phyloP scores from a whole-genome alignment of 345 rosid species.

The Gossypium sturtianum region DNA sequence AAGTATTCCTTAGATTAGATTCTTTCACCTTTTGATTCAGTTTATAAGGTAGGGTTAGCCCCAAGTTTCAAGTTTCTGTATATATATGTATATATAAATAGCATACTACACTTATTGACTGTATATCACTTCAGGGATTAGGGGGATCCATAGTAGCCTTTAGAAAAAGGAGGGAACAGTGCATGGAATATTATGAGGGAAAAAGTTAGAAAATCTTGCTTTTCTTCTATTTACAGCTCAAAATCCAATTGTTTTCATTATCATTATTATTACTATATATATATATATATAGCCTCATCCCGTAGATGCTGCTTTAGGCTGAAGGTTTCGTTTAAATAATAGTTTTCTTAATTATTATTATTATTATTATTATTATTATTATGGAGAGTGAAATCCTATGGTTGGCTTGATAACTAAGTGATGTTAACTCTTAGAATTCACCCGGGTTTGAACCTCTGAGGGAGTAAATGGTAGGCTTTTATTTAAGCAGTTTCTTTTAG shows the following conservation, averaged over 20 bases:
- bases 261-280: not conserved
- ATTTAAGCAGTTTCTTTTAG: too few species aligned
- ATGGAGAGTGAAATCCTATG: too few species aligned
- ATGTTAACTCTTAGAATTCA: too few species aligned
- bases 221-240: slow-evolving; percentile 24
- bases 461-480: too few species aligned
- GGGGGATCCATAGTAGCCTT: slow-evolving; percentile 13
- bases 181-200: slow-evolving; percentile 17
- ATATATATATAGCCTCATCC: not conserved
- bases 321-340: not conserved
- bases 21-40: slow-evolving; percentile 10
- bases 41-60: slow-evolving; percentile 4
- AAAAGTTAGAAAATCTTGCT: slow-evolving; percentile 1
- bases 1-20: slow-evolving; percentile 24
- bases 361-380: too few species aligned
- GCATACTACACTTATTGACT: not conserved
- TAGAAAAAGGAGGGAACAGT: slow-evolving; percentile 20
- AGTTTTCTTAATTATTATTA: too few species aligned
- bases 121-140: not conserved
- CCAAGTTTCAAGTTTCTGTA: not conserved
- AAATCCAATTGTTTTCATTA: slow-evolving; percentile 13
- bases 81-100: too few species aligned
- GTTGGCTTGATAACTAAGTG: too few species aligned
- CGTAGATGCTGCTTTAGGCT: not conserved
- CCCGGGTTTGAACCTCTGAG: accelerated